Percentiles rank a stretch among this genome's conserved stretches.
phyloP scores from a whole-genome alignment of 2,329 filamentous ascomycete genomes.

The Venturia asperata region DNA sequence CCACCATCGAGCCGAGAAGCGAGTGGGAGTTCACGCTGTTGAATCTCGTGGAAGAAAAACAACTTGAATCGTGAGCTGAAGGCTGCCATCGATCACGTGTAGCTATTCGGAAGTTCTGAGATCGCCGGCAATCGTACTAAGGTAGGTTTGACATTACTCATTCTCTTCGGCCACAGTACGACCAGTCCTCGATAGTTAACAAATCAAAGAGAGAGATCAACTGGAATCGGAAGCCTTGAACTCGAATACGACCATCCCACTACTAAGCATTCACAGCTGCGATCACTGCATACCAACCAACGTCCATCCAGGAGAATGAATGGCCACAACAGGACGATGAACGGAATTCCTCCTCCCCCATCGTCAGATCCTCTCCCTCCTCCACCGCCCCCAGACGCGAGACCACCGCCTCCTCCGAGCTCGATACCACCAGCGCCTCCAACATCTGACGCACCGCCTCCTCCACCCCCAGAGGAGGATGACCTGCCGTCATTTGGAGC shows the following conservation, averaged over 20 bases:
- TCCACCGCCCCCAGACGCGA: slow-evolving; percentile 21
- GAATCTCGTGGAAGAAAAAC: too few relatives aligned
- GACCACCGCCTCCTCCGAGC: slow-evolving; percentile 3
- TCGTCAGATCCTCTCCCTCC: slow-evolving; percentile 21
- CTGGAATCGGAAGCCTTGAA: background rate
- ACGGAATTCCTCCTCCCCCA: slow-evolving; percentile 21
- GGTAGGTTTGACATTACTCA: background rate
- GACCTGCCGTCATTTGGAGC: slow-evolving; percentile 1
- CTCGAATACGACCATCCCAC: background rate
- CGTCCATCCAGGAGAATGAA: background rate
- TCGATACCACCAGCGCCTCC: slow-evolving; percentile 21
- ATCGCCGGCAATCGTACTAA: background rate
- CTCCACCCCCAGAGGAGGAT: slow-evolving; percentile 19
- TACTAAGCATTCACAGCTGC: background rate
- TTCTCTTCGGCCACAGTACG: background rate
- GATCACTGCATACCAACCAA: background rate
- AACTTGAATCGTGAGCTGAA: too few relatives aligned
- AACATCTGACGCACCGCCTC: slow-evolving; percentile 20
- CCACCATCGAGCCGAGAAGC: too few relatives aligned
- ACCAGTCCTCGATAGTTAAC: background rate
- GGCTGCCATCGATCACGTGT: background rate
- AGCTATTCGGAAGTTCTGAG: background rate
- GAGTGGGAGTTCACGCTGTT: background rate
- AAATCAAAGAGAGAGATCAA: background rate
- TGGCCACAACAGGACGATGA: slow-evolving; percentile 6